Percentiles rank a stretch among this genome's conserved stretches.
Evolutionary conservation across 2,329 filamentous ascomycete species (phyloP).

Genomic region (Trichoderma aggressivum): DNA sequence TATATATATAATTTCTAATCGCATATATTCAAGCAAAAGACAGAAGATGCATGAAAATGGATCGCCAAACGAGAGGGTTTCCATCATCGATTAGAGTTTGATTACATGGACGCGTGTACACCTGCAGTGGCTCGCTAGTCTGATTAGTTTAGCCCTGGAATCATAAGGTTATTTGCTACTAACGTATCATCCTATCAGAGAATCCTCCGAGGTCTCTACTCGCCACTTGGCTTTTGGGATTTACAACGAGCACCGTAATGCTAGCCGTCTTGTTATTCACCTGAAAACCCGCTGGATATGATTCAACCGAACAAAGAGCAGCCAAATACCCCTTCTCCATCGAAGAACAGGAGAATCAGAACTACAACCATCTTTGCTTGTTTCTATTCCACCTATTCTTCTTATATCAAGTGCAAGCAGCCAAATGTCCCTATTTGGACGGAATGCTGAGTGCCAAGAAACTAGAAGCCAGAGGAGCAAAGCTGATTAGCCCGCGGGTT

Average conservation of each 20-base stretch:
- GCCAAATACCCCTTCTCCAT: neutral
- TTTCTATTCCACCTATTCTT: neutral
- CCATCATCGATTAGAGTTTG: neutral
- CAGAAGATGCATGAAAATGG: neutral
- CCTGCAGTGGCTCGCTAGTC: neutral
- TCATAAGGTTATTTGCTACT: neutral
- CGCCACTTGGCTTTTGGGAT: neutral
- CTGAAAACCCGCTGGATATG: neutral
- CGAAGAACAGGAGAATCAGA: neutral
- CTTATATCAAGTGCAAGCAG: neutral
- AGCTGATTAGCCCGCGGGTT: conserved; percentile 12
- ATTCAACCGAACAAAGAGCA: neutral
- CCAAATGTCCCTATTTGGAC: neutral
- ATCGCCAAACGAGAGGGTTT: neutral
- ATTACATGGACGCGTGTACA: neutral
- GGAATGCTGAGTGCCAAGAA: conserved; percentile 14
- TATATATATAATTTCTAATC: neutral
- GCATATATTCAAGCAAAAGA: neutral
- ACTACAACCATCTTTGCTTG: neutral
- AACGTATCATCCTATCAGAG: neutral
- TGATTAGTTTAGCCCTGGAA: neutral
- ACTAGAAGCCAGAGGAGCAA: conserved; percentile 8
- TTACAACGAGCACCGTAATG: neutral
- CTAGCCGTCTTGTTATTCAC: neutral
- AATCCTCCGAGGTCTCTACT: neutral